Conservation (phyloP, 1,284 basidiomycete species). For the Cutaneotrichosporon sp. region DNA sequence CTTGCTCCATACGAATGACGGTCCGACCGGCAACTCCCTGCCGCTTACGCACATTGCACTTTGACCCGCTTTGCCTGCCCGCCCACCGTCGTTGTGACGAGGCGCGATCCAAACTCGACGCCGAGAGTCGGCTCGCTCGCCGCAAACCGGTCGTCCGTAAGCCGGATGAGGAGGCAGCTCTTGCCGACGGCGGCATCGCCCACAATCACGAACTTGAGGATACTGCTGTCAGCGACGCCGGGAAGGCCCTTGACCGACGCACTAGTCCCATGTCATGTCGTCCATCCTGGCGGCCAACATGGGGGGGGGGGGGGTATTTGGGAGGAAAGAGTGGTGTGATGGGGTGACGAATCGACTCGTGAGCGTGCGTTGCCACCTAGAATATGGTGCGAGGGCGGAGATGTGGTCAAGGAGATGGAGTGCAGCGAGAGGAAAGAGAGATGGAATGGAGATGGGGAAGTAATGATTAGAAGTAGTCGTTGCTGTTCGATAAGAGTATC, state of each 20-base stretch:
- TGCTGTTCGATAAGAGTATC: no score
- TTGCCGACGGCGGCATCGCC: conserved; percentile 45
- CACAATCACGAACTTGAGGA: conserved; percentile 46
- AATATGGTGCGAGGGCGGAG: no score
- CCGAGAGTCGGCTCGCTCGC: conserved; percentile 41
- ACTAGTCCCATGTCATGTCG: conserved; percentile 24
- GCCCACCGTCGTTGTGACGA: conserved; percentile 27
- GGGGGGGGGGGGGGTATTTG: neutral
- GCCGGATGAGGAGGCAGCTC: conserved; percentile 36
- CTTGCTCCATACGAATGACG: no score
- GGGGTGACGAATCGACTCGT: neutral
- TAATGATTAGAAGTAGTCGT: no score
- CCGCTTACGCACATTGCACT: conserved; percentile 39
- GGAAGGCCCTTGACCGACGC: neutral
- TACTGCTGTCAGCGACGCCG: conserved; percentile 22
- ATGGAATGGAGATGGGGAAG: neutral
- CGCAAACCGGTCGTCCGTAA: conserved; percentile 41
- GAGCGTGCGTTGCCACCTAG: neutral
- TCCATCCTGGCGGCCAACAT: conserved; percentile 24
- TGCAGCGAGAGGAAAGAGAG: neutral
- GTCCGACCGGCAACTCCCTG: neutral
- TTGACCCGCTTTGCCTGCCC: conserved; percentile 40
- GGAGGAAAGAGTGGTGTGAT: neutral
- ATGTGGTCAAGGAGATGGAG: no score
- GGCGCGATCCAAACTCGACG: conserved; percentile 42